Evolutionary conservation across 1,284 basidiomycete genomes (phyloP), one percentile per base, ranked within the genome.

Genomic region (Trichosporon asahii): DNA sequence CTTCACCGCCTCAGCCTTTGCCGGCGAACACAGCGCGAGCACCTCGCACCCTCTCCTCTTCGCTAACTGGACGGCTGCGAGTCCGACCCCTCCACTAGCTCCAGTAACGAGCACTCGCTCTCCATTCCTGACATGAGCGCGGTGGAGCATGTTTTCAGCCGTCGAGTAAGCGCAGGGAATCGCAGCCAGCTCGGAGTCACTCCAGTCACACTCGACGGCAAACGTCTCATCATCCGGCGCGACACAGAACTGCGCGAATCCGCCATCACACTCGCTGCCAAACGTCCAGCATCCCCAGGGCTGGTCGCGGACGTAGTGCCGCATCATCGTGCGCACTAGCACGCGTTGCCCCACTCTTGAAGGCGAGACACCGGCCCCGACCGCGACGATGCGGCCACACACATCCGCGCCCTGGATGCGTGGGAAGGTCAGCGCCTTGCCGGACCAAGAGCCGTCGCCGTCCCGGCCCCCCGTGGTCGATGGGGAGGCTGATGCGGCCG

Each of bases 331-430:
- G 29, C 66, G 66, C n/a, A 67, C 66, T 1, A 67, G 1, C 14
- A 64, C 66, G 29, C 66, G 66, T 60, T 67, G 35, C n/a, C 66
- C 66, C 2, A 67, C 23, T 2, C 66, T 60, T 0, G 23, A 3
- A 5, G 66, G 5, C 8, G 55, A 14, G 8, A 67, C 66, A 31
- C 23, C 66, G 12, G 14, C 29, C 11, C 66, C 66, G 5, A 64
- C 60, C 3, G 60, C 60, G 23, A 64, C 66, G 2, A 67, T 67
- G 25, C 44, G 60, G 11, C 66, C 66, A n/a, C 60, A 60, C 2
- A 67, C 66, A 21, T 67, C 66, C 7, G 66, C 66, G 37, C 66
- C 66, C 66, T 67, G 66, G 40, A 67, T 67, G n/a, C 66, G 57
- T 8, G 66, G 66, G 29, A 67, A 67, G 2, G 27, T 37, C 1